Conservation (phyloP, 2,329 filamentous ascomycete genomes). For the Aureobasidium uvarum region DNA sequence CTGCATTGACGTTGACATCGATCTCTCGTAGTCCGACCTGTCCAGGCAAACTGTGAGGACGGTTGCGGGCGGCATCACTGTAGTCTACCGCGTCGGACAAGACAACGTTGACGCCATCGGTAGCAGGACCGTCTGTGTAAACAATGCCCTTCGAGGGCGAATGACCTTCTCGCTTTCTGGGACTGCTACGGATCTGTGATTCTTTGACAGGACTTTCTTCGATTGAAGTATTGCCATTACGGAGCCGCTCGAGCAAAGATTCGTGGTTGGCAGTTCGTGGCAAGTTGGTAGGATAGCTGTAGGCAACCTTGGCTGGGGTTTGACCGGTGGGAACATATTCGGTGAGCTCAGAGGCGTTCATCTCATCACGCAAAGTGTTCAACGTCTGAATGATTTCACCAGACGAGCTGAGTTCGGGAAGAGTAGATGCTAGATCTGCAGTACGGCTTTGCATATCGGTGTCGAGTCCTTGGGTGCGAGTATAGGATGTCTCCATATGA, state of each 20-base stretch:
- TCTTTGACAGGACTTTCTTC: conserved; percentile 30
- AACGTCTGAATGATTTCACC: conserved; percentile 66
- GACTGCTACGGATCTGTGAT: conserved; percentile 31
- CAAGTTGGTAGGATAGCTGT: conserved; percentile 74
- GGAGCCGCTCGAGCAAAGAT: conserved; percentile 53
- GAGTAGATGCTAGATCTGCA: conserved; percentile 56
- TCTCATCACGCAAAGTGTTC: conserved; percentile 65
- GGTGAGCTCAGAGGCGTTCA: conserved; percentile 62
- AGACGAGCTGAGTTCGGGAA: conserved; percentile 59
- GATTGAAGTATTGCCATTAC: conserved; percentile 39
- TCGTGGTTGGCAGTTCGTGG: conserved; percentile 71
- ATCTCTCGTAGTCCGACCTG: conserved; percentile 45
- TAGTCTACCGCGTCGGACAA: not conserved
- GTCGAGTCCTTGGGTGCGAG: conserved; percentile 66
- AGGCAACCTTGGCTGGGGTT: conserved; percentile 77
- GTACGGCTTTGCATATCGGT: conserved; percentile 64
- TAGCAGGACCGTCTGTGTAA: conserved; percentile 37
- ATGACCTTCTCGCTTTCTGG: conserved; percentile 32
- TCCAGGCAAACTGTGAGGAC: conserved; percentile 32
- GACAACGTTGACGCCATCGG: conserved; percentile 27
- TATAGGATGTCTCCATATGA: conserved; percentile 67
- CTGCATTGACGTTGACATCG: conserved; percentile 48
- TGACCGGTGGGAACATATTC: conserved; percentile 84
- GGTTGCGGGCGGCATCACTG: conserved; percentile 30
- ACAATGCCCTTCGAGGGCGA: conserved; percentile 38